Percentiles rank a stretch among this genome's conserved stretches.
Conservation (phyloP, 31 red algal species). For the Porphyra umbilicalis region DNA sequence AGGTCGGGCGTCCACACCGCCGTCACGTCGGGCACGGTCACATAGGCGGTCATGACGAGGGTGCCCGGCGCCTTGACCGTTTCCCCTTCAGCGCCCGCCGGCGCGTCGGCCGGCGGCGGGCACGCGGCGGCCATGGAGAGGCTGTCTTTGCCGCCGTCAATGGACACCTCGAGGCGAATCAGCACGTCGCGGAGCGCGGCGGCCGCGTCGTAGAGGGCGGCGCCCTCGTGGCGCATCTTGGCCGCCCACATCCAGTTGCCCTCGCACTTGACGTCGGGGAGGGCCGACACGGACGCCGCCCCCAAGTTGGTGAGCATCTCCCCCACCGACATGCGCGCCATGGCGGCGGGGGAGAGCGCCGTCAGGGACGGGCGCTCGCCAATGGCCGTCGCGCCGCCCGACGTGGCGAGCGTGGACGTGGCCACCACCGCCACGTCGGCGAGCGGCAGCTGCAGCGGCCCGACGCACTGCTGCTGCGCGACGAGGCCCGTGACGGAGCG, state of each 20-base stretch:
- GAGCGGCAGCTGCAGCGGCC: conserved; percentile 94
- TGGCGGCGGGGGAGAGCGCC: conserved; percentile 68
- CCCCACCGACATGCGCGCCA: conserved; percentile 96
- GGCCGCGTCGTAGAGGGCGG: conserved; percentile 88
- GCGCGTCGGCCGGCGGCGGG: conserved; percentile 5
- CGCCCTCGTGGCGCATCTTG: conserved; percentile 86
- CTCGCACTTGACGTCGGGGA: conserved; percentile 93
- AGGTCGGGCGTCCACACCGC: conserved; percentile 80
- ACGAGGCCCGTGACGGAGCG: conserved; percentile 95
- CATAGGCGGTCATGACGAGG: conserved; percentile 88
- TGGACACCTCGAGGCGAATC: conserved; percentile 75
- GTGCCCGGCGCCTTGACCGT: conserved; percentile 92
- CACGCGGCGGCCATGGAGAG: conserved; percentile 95
- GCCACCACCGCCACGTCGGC: conserved; percentile 80
- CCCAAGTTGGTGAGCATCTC: conserved; percentile 99
- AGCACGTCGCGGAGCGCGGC: conserved; percentile 78
- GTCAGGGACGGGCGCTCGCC: conserved; percentile 79
- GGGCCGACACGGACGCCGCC: conserved; percentile 44
- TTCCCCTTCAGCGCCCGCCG: conserved; percentile 3
- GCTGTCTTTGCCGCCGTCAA: conserved; percentile 99
- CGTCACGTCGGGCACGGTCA: conserved; percentile 63
- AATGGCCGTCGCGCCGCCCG: conserved; percentile 87
- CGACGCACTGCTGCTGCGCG: conserved; percentile 98
- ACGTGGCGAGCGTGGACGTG: conserved; percentile 44
- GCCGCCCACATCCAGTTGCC: conserved; percentile 99